Conservation (phyloP, 352 stramenopile genomes). For the Aphanomyces astaci region DNA sequence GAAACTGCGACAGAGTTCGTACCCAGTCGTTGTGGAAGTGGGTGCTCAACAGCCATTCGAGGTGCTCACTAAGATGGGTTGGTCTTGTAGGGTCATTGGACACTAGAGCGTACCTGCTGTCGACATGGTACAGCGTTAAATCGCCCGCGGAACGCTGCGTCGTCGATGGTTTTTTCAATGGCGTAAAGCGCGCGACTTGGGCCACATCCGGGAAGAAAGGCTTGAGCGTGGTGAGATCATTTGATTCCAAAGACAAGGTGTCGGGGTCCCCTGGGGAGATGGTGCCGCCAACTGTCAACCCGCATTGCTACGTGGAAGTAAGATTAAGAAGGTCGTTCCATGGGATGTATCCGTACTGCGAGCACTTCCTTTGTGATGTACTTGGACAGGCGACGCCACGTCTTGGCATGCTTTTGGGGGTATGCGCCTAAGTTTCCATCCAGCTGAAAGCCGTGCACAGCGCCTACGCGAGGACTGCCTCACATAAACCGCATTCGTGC, state of each 20-base stretch:
- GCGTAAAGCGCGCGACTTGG: slow-evolving; percentile 64
- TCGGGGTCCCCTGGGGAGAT: slow-evolving; percentile 65
- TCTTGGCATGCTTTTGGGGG: slow-evolving; percentile 64
- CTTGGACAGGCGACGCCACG: slow-evolving; percentile 58
- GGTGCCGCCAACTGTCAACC: slow-evolving; percentile 49
- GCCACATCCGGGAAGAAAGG: slow-evolving; percentile 70
- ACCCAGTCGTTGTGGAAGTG: slow-evolving; percentile 7
- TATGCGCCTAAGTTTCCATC: slow-evolving; percentile 72
- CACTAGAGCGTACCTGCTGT: slow-evolving; percentile 51
- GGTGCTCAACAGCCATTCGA: background rate
- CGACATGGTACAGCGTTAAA: slow-evolving; percentile 70
- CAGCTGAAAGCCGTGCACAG: slow-evolving; percentile 68
- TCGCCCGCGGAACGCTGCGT: slow-evolving; percentile 32
- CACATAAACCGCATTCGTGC: background rate
- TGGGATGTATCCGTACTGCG: slow-evolving; percentile 30
- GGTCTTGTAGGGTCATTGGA: no score
- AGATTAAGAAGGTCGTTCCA: background rate
- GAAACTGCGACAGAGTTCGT: background rate
- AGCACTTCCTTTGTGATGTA: slow-evolving; percentile 59
- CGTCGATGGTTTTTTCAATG: slow-evolving; percentile 36
- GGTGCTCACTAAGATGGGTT: slow-evolving; percentile 8
- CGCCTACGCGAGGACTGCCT: slow-evolving; percentile 34
- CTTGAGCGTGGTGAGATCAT: slow-evolving; percentile 29
- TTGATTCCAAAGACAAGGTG: slow-evolving; percentile 27
- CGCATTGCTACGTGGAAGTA: slow-evolving; percentile 42